phyloP scores from a whole-genome alignment of 2,329 filamentous ascomycete species.

The Kalaharituber pfeilii region DNA sequence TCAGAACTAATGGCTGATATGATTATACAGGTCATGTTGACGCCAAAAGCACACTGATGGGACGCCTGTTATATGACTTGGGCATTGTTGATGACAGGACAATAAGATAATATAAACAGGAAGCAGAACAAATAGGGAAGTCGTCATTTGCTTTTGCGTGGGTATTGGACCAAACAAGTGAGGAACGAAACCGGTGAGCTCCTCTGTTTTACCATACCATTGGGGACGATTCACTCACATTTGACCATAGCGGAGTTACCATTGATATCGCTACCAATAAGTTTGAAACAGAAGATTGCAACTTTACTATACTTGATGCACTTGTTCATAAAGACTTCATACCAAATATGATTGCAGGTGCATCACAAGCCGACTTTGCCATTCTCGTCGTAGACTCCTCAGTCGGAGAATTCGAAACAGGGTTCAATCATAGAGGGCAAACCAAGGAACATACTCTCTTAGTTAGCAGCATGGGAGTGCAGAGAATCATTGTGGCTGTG shows the following conservation, averaged over 20 bases:
- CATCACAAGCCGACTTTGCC: slow-evolving; percentile 88
- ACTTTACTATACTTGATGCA: slow-evolving; percentile 87
- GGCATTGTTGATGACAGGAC: slow-evolving; percentile 76
- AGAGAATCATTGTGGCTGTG: slow-evolving; percentile 71
- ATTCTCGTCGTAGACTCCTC: slow-evolving; percentile 85
- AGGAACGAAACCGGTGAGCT: slow-evolving; percentile 50
- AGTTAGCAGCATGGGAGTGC: slow-evolving; percentile 76
- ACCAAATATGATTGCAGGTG: slow-evolving; percentile 96
- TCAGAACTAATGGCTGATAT: slow-evolving; percentile 13
- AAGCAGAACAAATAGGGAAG: slow-evolving; percentile 83
- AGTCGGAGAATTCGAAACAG: slow-evolving; percentile 81
- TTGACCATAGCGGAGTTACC: slow-evolving; percentile 52
- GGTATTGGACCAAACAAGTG: slow-evolving; percentile 83
- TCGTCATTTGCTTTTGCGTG: slow-evolving; percentile 91
- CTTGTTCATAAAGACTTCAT: slow-evolving; percentile 93
- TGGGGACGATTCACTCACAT: neutral
- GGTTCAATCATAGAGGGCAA: slow-evolving; percentile 58
- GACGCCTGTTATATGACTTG: slow-evolving; percentile 73
- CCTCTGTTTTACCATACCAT: neutral
- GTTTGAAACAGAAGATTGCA: slow-evolving; percentile 74
- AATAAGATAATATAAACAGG: slow-evolving; percentile 70
- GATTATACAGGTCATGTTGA: slow-evolving; percentile 64
- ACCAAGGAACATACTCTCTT: slow-evolving; percentile 86
- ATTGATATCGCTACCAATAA: slow-evolving; percentile 93
- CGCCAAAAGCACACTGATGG: slow-evolving; percentile 96